These are phyloP conservation scores for Neurospora tetrasperma DNA, from an alignment of 495 filamentous ascomycete genomes.

Conservation along the genomic window DNA sequence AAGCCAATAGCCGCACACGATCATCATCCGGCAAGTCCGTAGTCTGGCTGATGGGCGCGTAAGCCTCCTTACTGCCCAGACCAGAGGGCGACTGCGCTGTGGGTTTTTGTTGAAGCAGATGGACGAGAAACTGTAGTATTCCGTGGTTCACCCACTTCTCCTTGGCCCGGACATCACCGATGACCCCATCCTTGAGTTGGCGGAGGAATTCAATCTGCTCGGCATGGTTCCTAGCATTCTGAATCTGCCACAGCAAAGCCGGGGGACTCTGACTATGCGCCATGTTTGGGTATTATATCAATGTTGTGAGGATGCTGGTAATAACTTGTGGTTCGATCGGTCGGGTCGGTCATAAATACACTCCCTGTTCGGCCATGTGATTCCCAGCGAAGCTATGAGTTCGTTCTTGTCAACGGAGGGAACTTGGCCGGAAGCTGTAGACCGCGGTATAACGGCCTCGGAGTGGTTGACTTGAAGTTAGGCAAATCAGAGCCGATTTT, in stretches of 20 bases:
- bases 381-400: neutral
- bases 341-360: neutral
- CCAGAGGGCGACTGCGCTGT: conserved; percentile 22
- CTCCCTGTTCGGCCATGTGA: neutral
- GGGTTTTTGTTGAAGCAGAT: conserved; percentile 37
- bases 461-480: neutral
- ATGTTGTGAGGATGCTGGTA: neutral
- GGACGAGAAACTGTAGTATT: conserved; percentile 56
- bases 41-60: conserved; percentile 15
- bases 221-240: conserved; percentile 46
- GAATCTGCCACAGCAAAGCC: conserved; percentile 49
- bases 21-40: conserved; percentile 41
- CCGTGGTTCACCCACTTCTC: conserved; percentile 61
- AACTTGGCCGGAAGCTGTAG: neutral
- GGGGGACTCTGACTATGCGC: conserved; percentile 24
- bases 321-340: neutral
- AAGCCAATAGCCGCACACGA: conserved; percentile 62
- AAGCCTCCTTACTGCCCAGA: conserved; percentile 27
- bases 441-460: neutral
- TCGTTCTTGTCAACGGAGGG: neutral
- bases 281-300: conserved; percentile 10
- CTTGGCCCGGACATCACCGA: conserved; percentile 84
- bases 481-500: neutral
- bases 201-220: conserved; percentile 57
- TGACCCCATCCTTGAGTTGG: conserved; percentile 74